Evolutionary conservation across 1,139 yeast species (phyloP).

Genomic region (Debaryomyces sp.): DNA sequence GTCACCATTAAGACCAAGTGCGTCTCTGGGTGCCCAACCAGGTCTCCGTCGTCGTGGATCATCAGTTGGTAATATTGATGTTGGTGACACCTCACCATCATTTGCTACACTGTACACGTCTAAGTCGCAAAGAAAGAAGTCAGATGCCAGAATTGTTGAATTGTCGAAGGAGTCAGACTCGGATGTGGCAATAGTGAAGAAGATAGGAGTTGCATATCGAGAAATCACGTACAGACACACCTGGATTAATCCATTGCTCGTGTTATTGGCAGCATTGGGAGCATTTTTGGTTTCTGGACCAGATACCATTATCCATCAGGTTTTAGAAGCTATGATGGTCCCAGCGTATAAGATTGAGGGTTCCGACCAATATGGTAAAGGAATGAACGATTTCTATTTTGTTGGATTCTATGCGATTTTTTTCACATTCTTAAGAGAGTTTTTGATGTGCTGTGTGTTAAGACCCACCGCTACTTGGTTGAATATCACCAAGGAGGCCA

Average conservation of each 20-base stretch:
- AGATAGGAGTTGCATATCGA: constrained; percentile 56
- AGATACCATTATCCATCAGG: constrained; percentile 57
- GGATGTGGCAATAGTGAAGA: constrained; percentile 48
- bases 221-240: constrained; percentile 73
- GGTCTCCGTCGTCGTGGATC: constrained; percentile 49
- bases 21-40: constrained; percentile 2
- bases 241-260: constrained; percentile 73
- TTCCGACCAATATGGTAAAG: constrained; percentile 77
- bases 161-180: constrained; percentile 30
- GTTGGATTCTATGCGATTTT: constrained; percentile 80
- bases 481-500: constrained; percentile 61
- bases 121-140: constrained; percentile 34
- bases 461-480: constrained; percentile 64
- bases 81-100: constrained; percentile 61
- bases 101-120: constrained; percentile 50
- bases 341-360: constrained; percentile 68
- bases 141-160: constrained; percentile 36
- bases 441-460: constrained; percentile 79
- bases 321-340: constrained; percentile 62
- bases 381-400: constrained; percentile 78
- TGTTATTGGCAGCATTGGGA: constrained; percentile 38
- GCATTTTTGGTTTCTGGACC: constrained; percentile 53
- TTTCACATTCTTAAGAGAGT: constrained; percentile 90
- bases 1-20: neutral
- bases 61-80: constrained; percentile 57